phyloP scores from a whole-genome alignment of 768 basidiomycete species.

The Leccinum arenicola region DNA sequence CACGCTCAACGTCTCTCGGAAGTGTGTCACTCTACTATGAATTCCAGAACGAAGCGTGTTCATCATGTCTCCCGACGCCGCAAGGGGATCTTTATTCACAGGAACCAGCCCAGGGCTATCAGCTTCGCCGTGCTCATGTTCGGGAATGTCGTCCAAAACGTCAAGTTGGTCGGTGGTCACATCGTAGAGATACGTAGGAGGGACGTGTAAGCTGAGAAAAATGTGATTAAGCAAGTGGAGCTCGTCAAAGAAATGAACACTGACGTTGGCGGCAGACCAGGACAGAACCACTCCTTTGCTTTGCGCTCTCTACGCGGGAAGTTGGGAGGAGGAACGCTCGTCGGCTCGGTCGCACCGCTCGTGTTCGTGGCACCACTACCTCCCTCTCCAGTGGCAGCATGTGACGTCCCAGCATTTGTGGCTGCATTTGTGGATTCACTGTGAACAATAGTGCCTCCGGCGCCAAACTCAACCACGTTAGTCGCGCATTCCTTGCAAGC shows the following conservation, averaged over 20 bases:
- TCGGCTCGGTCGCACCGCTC: slow-evolving; percentile 22
- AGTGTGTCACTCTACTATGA: slow-evolving; percentile 29
- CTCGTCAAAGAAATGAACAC: slow-evolving; percentile 28
- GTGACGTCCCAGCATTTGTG: slow-evolving; percentile 22
- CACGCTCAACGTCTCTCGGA: slow-evolving; percentile 29
- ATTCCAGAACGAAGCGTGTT: slow-evolving; percentile 25
- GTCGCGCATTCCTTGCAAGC: slow-evolving; percentile 94
- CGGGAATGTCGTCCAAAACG: slow-evolving; percentile 27
- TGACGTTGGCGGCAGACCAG: slow-evolving; percentile 89
- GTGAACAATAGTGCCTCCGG: slow-evolving; percentile 80
- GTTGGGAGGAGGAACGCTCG: slow-evolving; percentile 32
- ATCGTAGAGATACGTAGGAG: slow-evolving; percentile 77
- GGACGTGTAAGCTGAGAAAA: slow-evolving; percentile 74
- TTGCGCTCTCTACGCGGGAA: slow-evolving; percentile 74
- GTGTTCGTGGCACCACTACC: slow-evolving; percentile 16
- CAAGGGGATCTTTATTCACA: slow-evolving; percentile 12
- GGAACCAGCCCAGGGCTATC: not conserved
- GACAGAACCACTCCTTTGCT: slow-evolving; percentile 97
- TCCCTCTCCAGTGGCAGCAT: slow-evolving; percentile 23
- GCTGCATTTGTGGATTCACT: slow-evolving; percentile 37
- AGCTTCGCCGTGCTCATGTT: slow-evolving; percentile 19
- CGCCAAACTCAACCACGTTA: slow-evolving; percentile 97
- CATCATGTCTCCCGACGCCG: slow-evolving; percentile 19
- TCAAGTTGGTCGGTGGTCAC: slow-evolving; percentile 44
- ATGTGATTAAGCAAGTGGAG: not conserved